phyloP scores from a whole-genome alignment of 352 stramenopile species.

The Pythium aphanidermatum region DNA sequence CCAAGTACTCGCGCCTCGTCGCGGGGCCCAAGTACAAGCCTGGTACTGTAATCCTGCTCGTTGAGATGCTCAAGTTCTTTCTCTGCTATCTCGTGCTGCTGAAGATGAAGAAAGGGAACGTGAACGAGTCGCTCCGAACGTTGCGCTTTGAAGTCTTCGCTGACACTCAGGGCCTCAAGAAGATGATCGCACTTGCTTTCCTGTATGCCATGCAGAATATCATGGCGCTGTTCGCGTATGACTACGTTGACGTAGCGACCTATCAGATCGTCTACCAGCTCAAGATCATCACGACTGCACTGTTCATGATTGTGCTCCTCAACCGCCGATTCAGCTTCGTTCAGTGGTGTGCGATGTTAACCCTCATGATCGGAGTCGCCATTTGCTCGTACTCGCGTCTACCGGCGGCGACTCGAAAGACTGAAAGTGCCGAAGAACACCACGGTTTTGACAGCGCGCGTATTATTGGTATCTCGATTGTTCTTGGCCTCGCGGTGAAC shows the following conservation, averaged over 20 bases:
- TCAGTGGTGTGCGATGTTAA: constrained; percentile 81
- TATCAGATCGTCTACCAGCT: constrained; percentile 90
- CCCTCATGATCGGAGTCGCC: constrained; percentile 82
- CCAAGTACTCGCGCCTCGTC: constrained; percentile 78
- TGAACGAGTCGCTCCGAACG: constrained; percentile 47
- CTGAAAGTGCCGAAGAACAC: constrained; percentile 16
- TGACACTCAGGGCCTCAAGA: constrained; percentile 68
- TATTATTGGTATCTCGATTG: constrained; percentile 75
- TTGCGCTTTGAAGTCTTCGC: constrained; percentile 76
- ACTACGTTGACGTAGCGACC: constrained; percentile 86
- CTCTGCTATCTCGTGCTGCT: constrained; percentile 74
- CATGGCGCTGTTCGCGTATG: constrained; percentile 80
- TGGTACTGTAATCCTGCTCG: constrained; percentile 70
- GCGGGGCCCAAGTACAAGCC: constrained; percentile 77
- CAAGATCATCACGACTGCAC: constrained; percentile 87
- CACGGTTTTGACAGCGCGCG: constrained; percentile 36
- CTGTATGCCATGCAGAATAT: constrained; percentile 87
- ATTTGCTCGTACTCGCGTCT: constrained; percentile 80
- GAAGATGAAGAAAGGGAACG: constrained; percentile 48
- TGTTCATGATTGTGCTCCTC: constrained; percentile 87
- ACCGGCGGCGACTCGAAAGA: constrained; percentile 14
- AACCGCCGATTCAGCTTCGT: constrained; percentile 78
- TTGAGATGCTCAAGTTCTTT: constrained; percentile 79
- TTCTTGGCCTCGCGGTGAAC: constrained; percentile 75
- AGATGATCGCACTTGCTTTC: constrained; percentile 82